Percentiles rank a stretch among this genome's conserved stretches.
phyloP scores from a whole-genome alignment of 768 basidiomycete genomes.

The Suillus subalutaceus region DNA sequence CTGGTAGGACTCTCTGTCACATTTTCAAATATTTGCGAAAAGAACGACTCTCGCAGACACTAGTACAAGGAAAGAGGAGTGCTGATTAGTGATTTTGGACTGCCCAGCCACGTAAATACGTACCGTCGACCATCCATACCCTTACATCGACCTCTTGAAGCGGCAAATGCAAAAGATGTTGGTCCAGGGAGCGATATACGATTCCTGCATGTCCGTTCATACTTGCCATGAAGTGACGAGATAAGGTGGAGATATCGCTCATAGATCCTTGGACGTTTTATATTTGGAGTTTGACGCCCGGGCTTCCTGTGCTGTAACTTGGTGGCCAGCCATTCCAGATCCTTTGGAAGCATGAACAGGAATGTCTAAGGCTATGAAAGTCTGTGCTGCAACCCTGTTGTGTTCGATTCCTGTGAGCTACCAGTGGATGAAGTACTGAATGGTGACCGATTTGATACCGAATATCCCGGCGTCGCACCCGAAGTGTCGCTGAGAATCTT shows the following conservation, averaged over 20 bases:
- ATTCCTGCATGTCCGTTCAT: slow-evolving; percentile 29
- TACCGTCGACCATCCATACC: slow-evolving; percentile 48
- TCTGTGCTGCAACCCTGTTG: neutral
- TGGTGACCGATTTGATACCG: too few relatives aligned
- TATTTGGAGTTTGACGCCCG: slow-evolving; percentile 8
- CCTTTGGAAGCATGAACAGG: neutral
- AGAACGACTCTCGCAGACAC: slow-evolving; percentile 49
- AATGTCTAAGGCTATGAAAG: neutral
- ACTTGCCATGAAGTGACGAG: neutral
- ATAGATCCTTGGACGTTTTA: neutral
- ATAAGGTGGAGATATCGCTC: slow-evolving; percentile 2
- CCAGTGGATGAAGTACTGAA: neutral
- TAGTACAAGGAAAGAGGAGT: slow-evolving; percentile 21
- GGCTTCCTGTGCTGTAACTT: neutral
- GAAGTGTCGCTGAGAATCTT: too few relatives aligned
- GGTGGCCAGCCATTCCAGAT: neutral
- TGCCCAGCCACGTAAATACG: neutral
- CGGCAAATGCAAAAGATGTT: slow-evolving; percentile 35
- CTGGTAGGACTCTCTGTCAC: slow-evolving; percentile 38
- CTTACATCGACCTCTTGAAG: slow-evolving; percentile 45
- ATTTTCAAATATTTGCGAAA: slow-evolving; percentile 45
- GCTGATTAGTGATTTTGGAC: slow-evolving; percentile 3
- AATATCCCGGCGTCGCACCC: too few relatives aligned
- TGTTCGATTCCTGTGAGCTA: neutral
- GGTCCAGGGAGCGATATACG: slow-evolving; percentile 30